Evolutionary conservation across 2,329 filamentous ascomycete genomes (phyloP).

Genomic region (Sclerotinia subarctica): DNA sequence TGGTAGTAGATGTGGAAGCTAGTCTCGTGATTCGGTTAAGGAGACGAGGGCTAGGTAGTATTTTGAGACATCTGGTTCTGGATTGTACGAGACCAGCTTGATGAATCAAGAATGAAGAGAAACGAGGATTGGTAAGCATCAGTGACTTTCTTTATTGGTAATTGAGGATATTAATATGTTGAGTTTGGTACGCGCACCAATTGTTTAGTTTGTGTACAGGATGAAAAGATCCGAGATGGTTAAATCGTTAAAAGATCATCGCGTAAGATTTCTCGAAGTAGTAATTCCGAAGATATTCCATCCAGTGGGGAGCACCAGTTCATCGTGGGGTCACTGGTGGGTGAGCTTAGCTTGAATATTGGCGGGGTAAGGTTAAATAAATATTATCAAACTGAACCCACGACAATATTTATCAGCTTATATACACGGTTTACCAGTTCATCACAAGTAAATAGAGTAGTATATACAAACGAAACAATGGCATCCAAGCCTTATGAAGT

Average conservation of each 20-base stretch:
- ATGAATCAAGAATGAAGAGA: background rate
- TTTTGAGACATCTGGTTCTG: background rate
- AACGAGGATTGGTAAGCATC: background rate
- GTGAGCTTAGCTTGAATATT: background rate
- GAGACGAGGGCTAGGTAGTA: background rate
- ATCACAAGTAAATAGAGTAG: background rate
- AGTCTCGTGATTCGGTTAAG: background rate
- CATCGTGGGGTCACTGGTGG: too few relatives aligned
- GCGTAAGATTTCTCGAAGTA: background rate
- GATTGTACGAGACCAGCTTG: background rate
- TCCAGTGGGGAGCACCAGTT: background rate
- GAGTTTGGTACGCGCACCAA: background rate
- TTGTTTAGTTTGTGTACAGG: background rate
- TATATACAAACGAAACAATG: slow-evolving; percentile 26
- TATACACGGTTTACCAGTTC: background rate
- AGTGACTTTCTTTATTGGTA: background rate
- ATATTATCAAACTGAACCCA: too few relatives aligned
- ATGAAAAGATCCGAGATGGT: background rate
- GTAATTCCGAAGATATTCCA: background rate
- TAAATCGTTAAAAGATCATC: background rate
- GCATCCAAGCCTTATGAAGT: slow-evolving; percentile 33
- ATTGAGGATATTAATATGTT: background rate
- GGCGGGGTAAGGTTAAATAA: background rate
- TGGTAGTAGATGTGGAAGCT: background rate
- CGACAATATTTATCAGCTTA: background rate